Percentiles rank a stretch among this genome's conserved stretches.
phyloP scores from a whole-genome alignment of 345 rosid genomes.

The Isatis tinctoria region DNA sequence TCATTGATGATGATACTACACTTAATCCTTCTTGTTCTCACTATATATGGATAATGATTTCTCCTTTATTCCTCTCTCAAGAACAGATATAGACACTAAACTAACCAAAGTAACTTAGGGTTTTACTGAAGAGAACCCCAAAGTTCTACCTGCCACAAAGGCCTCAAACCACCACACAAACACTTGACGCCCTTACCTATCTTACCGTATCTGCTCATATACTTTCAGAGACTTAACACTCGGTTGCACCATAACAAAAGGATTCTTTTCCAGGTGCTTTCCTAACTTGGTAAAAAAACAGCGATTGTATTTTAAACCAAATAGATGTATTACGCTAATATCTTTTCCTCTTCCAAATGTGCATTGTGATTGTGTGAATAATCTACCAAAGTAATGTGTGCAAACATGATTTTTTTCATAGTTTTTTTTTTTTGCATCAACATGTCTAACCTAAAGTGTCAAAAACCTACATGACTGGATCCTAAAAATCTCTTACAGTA shows the following conservation, averaged over 20 bases:
- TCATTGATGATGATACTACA: background rate
- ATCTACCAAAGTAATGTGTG: background rate
- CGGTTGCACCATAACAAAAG: background rate
- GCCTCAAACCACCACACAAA: no score
- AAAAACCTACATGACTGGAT: background rate
- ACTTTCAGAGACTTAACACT: background rate
- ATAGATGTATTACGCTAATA: background rate
- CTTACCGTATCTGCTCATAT: no score
- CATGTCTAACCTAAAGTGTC: background rate
- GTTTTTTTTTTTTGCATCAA: no score
- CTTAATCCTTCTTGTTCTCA: background rate
- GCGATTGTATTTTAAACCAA: background rate
- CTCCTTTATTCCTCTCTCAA: background rate
- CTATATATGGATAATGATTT: background rate
- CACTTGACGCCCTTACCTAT: no score
- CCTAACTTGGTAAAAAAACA: background rate
- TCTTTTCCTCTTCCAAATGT: background rate
- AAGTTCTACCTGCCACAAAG: no score
- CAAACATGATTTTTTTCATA: no score
- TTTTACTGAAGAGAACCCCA: no score
- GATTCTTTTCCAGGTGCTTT: background rate
- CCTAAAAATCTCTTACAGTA: background rate
- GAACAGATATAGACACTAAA: background rate
- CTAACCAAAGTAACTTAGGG: background rate
- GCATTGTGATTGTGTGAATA: background rate